Evolutionary conservation across 139 green algal genomes (phyloP), one percentile per base, ranked within the genome.

Genomic region (Tetraselmis chui): DNA sequence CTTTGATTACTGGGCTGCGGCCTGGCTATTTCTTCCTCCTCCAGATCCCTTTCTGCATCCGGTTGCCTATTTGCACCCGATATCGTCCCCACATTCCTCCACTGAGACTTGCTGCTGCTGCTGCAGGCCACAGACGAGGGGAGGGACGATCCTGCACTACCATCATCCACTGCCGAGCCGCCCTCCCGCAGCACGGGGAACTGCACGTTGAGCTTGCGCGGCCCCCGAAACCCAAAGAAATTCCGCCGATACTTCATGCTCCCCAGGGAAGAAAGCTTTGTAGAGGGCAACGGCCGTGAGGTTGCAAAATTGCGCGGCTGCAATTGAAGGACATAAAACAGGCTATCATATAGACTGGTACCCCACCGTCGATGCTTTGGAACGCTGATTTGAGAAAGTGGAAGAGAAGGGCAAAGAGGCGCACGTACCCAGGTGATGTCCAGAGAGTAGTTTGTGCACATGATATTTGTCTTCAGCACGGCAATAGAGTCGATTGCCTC

Each of bases 201-300:
- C 24, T 32, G 31, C 28, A 80, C 77, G 29, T 32, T 32, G 28
- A 80, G 29, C 29, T 32, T 80, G 29, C 77, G n/a, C 27, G 77
- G 77, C 27, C 77, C 77, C 77, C 77, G 2, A 18, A 31, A 31
- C 24, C 77, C 77, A 23, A 80, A 32, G 23, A 80, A 59, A 29
- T 80, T 80, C 28, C 31, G 32, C 29, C 27, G n/a, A 29, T 80
- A 80, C 77, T 80, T 80, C 29, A 80, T 32, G 77, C 18, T 80
- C 23, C 77, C 77, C 27, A 27, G 5, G n/a, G n/a, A n/a, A n/a
- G n/a, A n/a, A n/a, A n/a, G n/a, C n/a, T n/a, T n/a, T n/a, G n/a
- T n/a, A n/a, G n/a, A n/a, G n/a, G n/a, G n/a, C n/a, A n/a, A n/a
- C n/a, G n/a, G n/a, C n/a, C n/a, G n/a, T n/a, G n/a, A n/a, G n/a